Evolutionary conservation across 176 grass and related monocot species (phyloP), one percentile per base, ranked within the genome.

Genomic region (Otatea glauca): DNA sequence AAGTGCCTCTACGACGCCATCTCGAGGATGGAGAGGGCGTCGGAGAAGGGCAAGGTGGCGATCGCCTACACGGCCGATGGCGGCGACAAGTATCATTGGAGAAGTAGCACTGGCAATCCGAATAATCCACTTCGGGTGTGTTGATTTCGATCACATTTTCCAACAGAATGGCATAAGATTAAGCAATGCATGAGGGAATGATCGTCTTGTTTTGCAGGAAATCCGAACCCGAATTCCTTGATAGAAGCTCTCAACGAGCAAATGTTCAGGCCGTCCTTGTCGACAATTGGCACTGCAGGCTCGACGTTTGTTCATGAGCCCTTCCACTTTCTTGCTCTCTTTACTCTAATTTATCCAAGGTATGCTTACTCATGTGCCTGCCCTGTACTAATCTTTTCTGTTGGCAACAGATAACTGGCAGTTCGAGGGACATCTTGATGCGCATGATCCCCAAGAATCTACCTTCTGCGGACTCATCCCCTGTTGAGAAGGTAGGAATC

Each of bases 351-450:
- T 65, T 18, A 12, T 63, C 7, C 45, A 4, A 49, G 38, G 4
- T 63, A 0, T 42, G 6, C 12, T 55, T 20, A 7, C 47, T 24
- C 0, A 23, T 42, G 16, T 9, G 47, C n/a, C 4, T 3, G 63
- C 17, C 34, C 43, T 79, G 43, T 78, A 11, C 0, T 6, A 4
- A 5, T 15, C 0, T 6, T 15, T 23, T 23, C 32, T 21, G 4
- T 66, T 71, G 18, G 16, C 32, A 14, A 16, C 2, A 2, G 15
- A 42, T 54, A 24, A 27, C 1, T 82, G 16, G 23, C 73, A 97
- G 92, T 23, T 97, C 92, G 29, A 92, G 88, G 81, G 94, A 97
- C 82, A 97, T 97, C 72, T 61, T 97, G 81, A 94, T 94, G 94
- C 70, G 92, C 8, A 66, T 94, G 61, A 78, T 94, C 9, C 86